Base-by-base conservation (phyloP, 768 basidiomycete genomes). In the Leccinum disarticulatum region DNA sequence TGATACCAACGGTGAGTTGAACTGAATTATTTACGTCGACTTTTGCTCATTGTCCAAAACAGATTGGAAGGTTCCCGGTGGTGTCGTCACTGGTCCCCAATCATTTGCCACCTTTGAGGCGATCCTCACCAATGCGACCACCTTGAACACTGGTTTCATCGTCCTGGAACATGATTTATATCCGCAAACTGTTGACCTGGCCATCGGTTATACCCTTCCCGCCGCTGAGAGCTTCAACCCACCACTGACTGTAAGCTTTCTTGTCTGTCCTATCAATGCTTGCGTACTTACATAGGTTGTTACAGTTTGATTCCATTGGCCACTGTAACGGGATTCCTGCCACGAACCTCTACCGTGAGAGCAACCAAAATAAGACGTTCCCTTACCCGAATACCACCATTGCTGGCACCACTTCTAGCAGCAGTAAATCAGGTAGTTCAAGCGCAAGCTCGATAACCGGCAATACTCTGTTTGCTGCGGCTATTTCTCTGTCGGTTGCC, bases 1-100 rank as follows among this genome's bases (percentile, higher is more conserved):
- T 66, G 89, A 92, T 67, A 91, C 90, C 43, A 86, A 90, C 59
- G 89, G 88, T 87, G 6, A 65, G 41, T 74, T 64, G 30, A 58
- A 33, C 6, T 33, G 4, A 13, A n/a, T 22, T 22, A 4, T 36
- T 14, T 5, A 7, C 14, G 3, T 2, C 60, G 48, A 54, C 36
- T 14, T 52, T 55, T 52, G 22, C 53, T 72, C 19, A 67, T 56
- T 48, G 41, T 35, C 38, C 3, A 17, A 67, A 64, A 31, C 62
- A 83, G 94, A 98, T 69, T 98, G 95, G 95, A 81, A 83, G 66
- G 93, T 97, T 52, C 85, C 91, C 41, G 91, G 83, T 62, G 93
- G 93, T 11, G 55, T 73, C n/a, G 84, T 87, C 14, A 81, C 77
- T 36, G 91, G 88, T n/a, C 69, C 78, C n/a, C 77, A 84, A 31